phyloP scores from a whole-genome alignment of 177 flowering plant species.

The Vitis hybrid region DNA sequence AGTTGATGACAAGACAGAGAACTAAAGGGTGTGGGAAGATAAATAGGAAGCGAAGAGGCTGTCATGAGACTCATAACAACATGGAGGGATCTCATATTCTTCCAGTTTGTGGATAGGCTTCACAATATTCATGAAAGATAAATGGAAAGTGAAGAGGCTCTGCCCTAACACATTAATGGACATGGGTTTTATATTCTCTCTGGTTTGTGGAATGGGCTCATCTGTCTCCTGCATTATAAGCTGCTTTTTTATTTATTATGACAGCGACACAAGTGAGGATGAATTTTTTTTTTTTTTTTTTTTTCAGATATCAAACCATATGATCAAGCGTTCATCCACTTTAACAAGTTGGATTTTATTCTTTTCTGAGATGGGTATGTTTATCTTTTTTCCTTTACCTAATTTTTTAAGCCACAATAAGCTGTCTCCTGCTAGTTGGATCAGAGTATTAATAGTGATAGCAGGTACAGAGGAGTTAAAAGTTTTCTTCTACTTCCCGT shows the following conservation, averaged over 20 bases:
- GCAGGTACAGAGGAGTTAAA: not conserved
- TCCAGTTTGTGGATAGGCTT: slow-evolving; percentile 3
- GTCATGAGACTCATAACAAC: not conserved
- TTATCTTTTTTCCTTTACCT: not conserved
- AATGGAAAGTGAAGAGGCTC: not conserved
- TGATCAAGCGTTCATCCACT: slow-evolving; percentile 1
- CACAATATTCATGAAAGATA: not conserved
- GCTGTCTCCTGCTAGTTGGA: slow-evolving; percentile 16
- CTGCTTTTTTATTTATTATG: slow-evolving; percentile 1
- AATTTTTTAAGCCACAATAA: slow-evolving; percentile 1
- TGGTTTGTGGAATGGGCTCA: not conserved
- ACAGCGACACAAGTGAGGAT: slow-evolving; percentile 6
- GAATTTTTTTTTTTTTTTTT: not conserved
- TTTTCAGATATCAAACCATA: slow-evolving; percentile 2
- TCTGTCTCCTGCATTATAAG: slow-evolving; percentile 15
- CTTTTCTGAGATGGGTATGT: slow-evolving; percentile 14
- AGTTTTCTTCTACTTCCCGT: not conserved
- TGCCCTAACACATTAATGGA: slow-evolving; percentile 4
- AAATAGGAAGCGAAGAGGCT: slow-evolving; percentile 6
- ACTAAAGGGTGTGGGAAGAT: not conserved
- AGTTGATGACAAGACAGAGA: not conserved
- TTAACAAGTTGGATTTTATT: slow-evolving; percentile 1
- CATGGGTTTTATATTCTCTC: slow-evolving; percentile 8
- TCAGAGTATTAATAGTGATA: not conserved
- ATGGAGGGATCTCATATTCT: slow-evolving; percentile 2